Conservation (phyloP, 1,284 basidiomycete species). For the Leccinum colubrinum region DNA sequence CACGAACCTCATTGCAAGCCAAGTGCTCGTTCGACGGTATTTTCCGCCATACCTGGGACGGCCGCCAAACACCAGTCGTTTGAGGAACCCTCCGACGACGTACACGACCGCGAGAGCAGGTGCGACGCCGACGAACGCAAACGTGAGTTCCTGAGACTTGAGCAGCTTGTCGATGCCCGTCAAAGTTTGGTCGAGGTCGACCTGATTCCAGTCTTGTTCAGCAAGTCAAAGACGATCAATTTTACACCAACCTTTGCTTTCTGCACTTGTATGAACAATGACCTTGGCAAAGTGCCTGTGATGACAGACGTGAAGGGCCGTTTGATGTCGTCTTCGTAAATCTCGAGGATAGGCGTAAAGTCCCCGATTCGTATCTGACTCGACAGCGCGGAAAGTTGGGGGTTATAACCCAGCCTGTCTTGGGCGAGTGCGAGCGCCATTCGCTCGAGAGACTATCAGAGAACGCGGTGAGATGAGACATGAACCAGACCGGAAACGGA, state of each 20-base stretch:
- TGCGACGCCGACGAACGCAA: constrained; percentile 96
- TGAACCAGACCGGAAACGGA: background rate
- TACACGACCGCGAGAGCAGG: constrained; percentile 87
- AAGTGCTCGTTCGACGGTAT: constrained; percentile 46
- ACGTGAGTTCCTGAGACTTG: constrained; percentile 94
- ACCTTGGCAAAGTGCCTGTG: constrained; percentile 80
- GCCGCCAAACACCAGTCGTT: constrained; percentile 25
- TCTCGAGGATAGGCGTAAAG: constrained; percentile 82
- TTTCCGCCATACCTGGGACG: constrained; percentile 53
- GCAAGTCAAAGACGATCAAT: background rate
- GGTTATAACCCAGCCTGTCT: constrained; percentile 71
- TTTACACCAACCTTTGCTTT: constrained; percentile 82
- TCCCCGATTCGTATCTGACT: constrained; percentile 77
- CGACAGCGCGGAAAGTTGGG: constrained; percentile 66
- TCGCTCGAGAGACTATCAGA: constrained; percentile 79
- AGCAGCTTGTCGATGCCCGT: constrained; percentile 89
- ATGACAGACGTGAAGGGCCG: constrained; percentile 81
- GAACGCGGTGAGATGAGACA: constrained; percentile 7
- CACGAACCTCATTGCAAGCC: constrained; percentile 62
- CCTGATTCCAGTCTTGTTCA: constrained; percentile 42
- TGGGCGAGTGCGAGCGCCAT: constrained; percentile 88
- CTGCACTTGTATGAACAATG: constrained; percentile 91
- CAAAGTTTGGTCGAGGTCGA: constrained; percentile 88
- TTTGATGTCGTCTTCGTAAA: constrained; percentile 93
- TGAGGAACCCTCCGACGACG: constrained; percentile 54